Base-by-base conservation (phyloP, 306 rosid genomes). In the Sophora flavescens region DNA sequence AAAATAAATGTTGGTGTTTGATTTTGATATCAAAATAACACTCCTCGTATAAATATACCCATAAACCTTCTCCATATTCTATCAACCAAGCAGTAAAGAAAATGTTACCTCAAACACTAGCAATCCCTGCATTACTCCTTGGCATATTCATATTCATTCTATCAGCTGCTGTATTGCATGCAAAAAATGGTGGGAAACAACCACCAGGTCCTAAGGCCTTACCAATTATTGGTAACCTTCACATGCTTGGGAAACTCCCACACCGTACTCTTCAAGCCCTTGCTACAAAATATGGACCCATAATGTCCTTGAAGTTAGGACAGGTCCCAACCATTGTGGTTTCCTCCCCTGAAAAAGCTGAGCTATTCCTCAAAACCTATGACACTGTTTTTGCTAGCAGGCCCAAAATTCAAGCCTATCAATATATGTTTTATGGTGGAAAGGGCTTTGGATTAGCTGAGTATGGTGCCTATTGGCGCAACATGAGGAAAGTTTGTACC, bases 341-440 rank as follows among this genome's bases (percentile, higher is more conserved):
- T 39, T 81, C 88, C 0, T 86, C 91, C 92, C 26, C 91, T 5
- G 60, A 52, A 48, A 47, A 84, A 5, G 93, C 91, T 0, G 74
- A 91, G 53, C 85, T 70, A 6, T 84, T 89, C 75, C 90, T 91
- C 64, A 89, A 79, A 70, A 89, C 87, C 5, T 81, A 87, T 15
- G 91, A 89, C 83, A 5, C 47, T 8, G 13, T 4, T 58, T 85
- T 82, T 0, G 72, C 82, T 10, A 75, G 56, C 53, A 50, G 86
- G 14, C 86, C 86, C 0, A 64, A 22, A 11, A 6, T 30, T 1
- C 68, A 82, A 35, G 78, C 76, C 4, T 14, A 72, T 1, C 56
- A 85, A 10, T n/a, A 42, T 15, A 13, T 88, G 6, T 3, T 42
- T 12, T 83, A 75, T n/a, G 81, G 79, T 10, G 1, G 72, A 14